These are phyloP conservation scores for Tephrocybe sp. DNA, from an alignment of 768 basidiomycete species.

Conservation along the genomic window DNA sequence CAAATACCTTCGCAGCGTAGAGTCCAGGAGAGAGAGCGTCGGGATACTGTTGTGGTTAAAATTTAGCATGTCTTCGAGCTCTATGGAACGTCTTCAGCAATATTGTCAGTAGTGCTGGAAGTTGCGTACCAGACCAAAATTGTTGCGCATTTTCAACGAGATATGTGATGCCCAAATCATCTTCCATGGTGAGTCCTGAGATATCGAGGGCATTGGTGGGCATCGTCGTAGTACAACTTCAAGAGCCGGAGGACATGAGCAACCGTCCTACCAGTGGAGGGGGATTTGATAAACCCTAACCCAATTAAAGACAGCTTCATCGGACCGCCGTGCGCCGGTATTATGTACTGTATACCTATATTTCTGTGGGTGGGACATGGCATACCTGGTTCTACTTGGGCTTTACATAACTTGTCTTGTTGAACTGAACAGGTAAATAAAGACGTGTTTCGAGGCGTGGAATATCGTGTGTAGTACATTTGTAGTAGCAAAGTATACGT, in stretches of 20 bases:
- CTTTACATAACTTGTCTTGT: too few species aligned
- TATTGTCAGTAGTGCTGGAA: constrained; percentile 1
- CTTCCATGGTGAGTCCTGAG: constrained; percentile 47
- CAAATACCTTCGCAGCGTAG: constrained; percentile 72
- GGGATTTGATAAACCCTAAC: constrained; percentile 3
- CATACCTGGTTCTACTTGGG: too few species aligned
- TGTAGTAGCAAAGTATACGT: too few species aligned
- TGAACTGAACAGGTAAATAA: too few species aligned
- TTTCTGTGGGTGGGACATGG: too few species aligned
- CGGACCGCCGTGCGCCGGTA: too few species aligned
- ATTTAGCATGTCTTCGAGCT: constrained; percentile 80
- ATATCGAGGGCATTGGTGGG: constrained; percentile 23
- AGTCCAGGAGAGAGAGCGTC: constrained; percentile 75
- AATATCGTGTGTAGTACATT: too few species aligned
- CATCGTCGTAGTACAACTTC: constrained; percentile 16
- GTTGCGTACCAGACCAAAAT: constrained; percentile 80
- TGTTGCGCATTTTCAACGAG: constrained; percentile 81
- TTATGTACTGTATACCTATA: too few species aligned
- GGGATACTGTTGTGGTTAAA: constrained; percentile 60
- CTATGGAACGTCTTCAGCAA: constrained; percentile 36
- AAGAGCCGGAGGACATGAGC: too few species aligned
- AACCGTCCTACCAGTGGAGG: background rate
- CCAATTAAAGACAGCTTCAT: too few species aligned
- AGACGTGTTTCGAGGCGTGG: too few species aligned
- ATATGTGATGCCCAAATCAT: constrained; percentile 78